These are phyloP conservation scores for Usnea hakonensis DNA, from an alignment of 495 filamentous ascomycete species.

Conservation along the genomic window DNA sequence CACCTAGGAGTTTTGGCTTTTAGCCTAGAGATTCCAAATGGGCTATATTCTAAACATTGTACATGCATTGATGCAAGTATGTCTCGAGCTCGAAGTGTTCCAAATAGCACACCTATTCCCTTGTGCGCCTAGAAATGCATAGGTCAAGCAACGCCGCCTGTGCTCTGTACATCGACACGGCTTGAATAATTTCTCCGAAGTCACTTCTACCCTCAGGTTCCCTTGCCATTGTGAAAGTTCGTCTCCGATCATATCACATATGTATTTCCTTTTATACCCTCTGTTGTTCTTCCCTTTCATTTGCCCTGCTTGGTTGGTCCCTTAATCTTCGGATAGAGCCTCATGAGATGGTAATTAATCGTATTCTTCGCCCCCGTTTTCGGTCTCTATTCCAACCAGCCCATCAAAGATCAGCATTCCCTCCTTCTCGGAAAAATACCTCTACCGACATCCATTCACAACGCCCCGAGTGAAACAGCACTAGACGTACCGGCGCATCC, in stretches of 20 bases:
- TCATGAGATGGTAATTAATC: conserved; percentile 89
- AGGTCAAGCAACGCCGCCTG: not conserved
- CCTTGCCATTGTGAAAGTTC: not conserved
- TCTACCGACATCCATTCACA: not conserved
- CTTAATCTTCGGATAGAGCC: conserved; percentile 75
- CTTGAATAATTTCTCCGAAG: not conserved
- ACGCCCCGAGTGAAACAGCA: not conserved
- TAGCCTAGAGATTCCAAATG: not conserved
- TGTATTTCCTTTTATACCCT: not conserved
- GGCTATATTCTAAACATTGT: not conserved
- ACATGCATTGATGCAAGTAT: not conserved
- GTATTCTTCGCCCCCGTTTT: conserved; percentile 64
- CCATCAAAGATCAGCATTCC: conserved; percentile 1
- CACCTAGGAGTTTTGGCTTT: not conserved
- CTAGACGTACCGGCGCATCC: conserved; percentile 63
- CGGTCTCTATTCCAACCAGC: conserved; percentile 44
- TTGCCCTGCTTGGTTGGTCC: conserved; percentile 62
- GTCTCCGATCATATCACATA: not conserved
- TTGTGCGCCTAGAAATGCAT: not conserved
- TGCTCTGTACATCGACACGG: not conserved
- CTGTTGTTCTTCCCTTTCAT: not conserved
- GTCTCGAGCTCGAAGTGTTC: not conserved
- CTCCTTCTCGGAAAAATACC: not conserved
- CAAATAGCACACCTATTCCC: not conserved
- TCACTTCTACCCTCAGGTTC: not conserved